Conservation (phyloP, 352 stramenopile genomes). For the Lagenidium sp. region DNA sequence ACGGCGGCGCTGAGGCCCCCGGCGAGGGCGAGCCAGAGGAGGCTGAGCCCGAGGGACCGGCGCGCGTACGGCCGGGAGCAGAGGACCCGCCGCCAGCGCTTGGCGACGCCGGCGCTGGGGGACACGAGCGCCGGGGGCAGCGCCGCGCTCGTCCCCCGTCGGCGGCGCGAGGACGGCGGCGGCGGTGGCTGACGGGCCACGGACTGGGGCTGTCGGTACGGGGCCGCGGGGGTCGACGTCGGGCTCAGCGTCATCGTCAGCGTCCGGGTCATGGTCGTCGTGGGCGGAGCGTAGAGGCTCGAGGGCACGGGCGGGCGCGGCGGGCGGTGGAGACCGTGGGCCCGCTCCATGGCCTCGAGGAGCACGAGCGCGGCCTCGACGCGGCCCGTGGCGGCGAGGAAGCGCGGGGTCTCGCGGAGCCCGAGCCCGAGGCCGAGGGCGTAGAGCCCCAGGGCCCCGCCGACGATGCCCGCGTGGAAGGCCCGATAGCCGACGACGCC, state of each 20-base stretch:
- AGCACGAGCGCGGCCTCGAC: conserved; percentile 42
- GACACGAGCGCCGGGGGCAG: conserved; percentile 24
- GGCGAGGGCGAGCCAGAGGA: conserved; percentile 30
- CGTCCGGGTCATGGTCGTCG: conserved; percentile 10
- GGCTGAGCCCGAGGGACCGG: conserved; percentile 17
- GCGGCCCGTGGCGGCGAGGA: conserved; percentile 49
- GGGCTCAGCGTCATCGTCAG: not conserved
- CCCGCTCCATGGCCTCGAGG: conserved; percentile 43
- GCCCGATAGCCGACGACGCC: conserved; percentile 10
- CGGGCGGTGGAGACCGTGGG: conserved; percentile 46
- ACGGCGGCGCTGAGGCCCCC: conserved; percentile 6
- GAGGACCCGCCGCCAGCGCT: conserved; percentile 27
- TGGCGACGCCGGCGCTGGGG: conserved; percentile 23
- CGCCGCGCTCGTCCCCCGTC: conserved; percentile 14
- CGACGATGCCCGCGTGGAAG: conserved; percentile 14
- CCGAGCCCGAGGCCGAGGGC: conserved; percentile 14
- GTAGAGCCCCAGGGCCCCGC: conserved; percentile 18
- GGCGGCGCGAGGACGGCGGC: not conserved
- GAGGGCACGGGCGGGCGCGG: conserved; percentile 40
- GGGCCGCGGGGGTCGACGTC: not conserved
- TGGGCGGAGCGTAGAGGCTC: conserved; percentile 45
- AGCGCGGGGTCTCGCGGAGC: conserved; percentile 59
- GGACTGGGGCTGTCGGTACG: not conserved
- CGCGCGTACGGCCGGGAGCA: conserved; percentile 24
- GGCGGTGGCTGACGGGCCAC: not conserved